Conservation (phyloP, 306 rosid genomes). For the Aeschynomene evenia region DNA sequence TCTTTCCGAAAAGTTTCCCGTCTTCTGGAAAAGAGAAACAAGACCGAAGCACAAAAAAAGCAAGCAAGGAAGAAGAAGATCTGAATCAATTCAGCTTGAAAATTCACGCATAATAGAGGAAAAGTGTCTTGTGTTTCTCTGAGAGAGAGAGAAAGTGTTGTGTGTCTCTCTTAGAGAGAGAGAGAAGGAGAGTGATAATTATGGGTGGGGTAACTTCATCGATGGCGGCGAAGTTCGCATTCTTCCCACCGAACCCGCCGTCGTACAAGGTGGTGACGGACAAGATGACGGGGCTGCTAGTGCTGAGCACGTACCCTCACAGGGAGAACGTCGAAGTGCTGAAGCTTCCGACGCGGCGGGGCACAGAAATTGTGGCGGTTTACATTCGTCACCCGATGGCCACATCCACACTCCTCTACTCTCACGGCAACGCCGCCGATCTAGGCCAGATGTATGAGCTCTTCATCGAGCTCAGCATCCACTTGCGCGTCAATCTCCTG, state of each 20-base stretch:
- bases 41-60: not conserved
- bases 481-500: slow-evolving; percentile 81
- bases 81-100: slow-evolving; percentile 23
- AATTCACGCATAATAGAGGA: not conserved
- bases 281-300: slow-evolving; percentile 62
- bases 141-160: not conserved
- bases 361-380: slow-evolving; percentile 74
- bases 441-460: slow-evolving; percentile 98
- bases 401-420: slow-evolving; percentile 78
- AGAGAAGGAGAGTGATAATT: not conserved
- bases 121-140: not conserved
- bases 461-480: slow-evolving; percentile 83
- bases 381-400: slow-evolving; percentile 92
- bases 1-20: slow-evolving; percentile 25
- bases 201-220: slow-evolving; percentile 99
- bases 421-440: slow-evolving; percentile 98
- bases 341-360: slow-evolving; percentile 73
- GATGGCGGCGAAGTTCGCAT: slow-evolving; percentile 95
- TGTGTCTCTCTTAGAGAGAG: not conserved
- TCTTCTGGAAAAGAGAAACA: slow-evolving; percentile 40
- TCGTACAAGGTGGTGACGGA: slow-evolving; percentile 70
- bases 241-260: slow-evolving; percentile 91
- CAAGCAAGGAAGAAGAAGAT: slow-evolving; percentile 8
- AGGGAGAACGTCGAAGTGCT: slow-evolving; percentile 85
- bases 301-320: slow-evolving; percentile 79